phyloP scores from a whole-genome alignment of 768 basidiomycete species.

The Amanita fuliginea region DNA sequence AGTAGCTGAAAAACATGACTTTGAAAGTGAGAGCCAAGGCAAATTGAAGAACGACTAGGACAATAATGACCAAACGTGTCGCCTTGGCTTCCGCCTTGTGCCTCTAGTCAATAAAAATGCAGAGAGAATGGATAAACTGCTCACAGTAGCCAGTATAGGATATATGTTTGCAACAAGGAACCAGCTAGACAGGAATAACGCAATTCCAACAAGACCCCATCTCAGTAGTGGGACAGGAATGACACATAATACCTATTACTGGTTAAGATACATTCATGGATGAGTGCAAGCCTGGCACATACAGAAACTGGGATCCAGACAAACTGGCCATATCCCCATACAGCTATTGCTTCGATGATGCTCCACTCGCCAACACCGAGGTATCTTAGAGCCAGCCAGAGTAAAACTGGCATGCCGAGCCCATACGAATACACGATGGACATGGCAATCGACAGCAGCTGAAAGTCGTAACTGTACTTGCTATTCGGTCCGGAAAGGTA shows the following conservation, averaged over 20 bases:
- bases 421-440: conserved; percentile 84
- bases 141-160: conserved; percentile 75
- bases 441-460: conserved; percentile 71
- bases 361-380: conserved; percentile 86
- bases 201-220: conserved; percentile 68
- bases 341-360: conserved; percentile 67
- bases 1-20: conserved; percentile 52
- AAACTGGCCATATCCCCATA: conserved; percentile 78
- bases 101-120: not conserved
- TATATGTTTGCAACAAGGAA: conserved; percentile 83
- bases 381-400: conserved; percentile 83
- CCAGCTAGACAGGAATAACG: conserved; percentile 73
- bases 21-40: conserved; percentile 82
- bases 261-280: not conserved
- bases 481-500: conserved; percentile 59
- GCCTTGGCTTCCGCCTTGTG: conserved; percentile 77
- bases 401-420: conserved; percentile 63
- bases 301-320: conserved; percentile 87
- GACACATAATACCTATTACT: conserved; percentile 64
- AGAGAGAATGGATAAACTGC: conserved; percentile 16
- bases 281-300: conserved; percentile 13
- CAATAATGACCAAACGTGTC: conserved; percentile 71
- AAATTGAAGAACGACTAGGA: conserved; percentile 65
- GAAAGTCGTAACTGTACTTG: conserved; percentile 76
- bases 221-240: conserved; percentile 76